These are phyloP conservation scores for Neobulgaria alba DNA, from an alignment of 2,329 filamentous ascomycete genomes.

Conservation along the genomic window DNA sequence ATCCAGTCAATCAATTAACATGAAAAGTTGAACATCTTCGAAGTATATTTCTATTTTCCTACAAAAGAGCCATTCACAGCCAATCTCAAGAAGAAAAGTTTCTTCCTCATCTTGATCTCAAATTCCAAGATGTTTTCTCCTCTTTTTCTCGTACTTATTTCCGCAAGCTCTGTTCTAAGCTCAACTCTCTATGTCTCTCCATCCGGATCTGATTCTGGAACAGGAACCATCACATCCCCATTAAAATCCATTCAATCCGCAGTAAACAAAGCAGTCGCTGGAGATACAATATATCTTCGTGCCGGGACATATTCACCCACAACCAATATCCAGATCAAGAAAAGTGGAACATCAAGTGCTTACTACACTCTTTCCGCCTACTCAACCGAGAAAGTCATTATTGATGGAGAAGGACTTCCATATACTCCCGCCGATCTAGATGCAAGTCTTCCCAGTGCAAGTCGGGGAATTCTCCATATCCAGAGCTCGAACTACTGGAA, in stretches of 20 bases:
- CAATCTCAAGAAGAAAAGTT: too few species aligned
- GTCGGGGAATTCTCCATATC: constrained; percentile 40
- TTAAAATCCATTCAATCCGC: constrained; percentile 39
- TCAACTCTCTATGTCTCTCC: too few species aligned
- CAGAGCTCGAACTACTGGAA: constrained; percentile 38
- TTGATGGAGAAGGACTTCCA: constrained; percentile 36
- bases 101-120: too few species aligned
- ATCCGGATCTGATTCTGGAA: too few species aligned
- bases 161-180: too few species aligned
- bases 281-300: constrained; percentile 38
- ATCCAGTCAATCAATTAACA: too few species aligned
- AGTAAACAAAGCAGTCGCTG: constrained; percentile 36
- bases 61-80: too few species aligned
- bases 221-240: constrained; percentile 32
- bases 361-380: constrained; percentile 37
- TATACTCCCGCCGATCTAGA: constrained; percentile 36
- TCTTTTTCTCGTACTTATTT: too few species aligned
- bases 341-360: constrained; percentile 33
- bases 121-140: too few species aligned
- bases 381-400: constrained; percentile 35
- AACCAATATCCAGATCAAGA: constrained; percentile 39
- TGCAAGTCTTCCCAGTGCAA: constrained; percentile 32
- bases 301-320: constrained; percentile 37
- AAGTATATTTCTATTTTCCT: too few species aligned
- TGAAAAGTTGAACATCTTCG: too few species aligned